Evolutionary conservation across 2,329 filamentous ascomycete genomes (phyloP).

Genomic region (Verticillium longisporum): DNA sequence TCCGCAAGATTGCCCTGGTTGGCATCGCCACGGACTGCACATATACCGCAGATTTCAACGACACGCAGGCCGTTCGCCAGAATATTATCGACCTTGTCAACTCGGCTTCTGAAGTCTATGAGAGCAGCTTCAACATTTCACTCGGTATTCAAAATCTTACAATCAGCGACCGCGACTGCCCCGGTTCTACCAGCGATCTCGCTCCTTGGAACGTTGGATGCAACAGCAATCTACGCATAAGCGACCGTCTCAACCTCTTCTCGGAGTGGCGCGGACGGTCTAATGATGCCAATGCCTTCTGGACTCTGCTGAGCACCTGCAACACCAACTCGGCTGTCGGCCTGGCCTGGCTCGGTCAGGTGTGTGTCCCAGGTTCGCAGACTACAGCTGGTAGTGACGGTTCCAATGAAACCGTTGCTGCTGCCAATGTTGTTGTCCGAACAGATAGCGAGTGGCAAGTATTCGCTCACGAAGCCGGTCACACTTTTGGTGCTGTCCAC

Average conservation of each 20-base stretch:
- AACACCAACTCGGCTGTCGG: conserved; percentile 80
- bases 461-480: conserved; percentile 87
- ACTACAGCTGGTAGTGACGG: conserved; percentile 41
- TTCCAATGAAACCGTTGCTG: conserved; percentile 66
- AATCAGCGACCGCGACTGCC: conserved; percentile 69
- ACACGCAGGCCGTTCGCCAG: conserved; percentile 53
- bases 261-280: conserved; percentile 79
- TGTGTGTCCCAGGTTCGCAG: conserved; percentile 59
- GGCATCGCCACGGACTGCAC: conserved; percentile 91
- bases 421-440: conserved; percentile 82
- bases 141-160: conserved; percentile 83
- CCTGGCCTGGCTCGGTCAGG: conserved; percentile 85
- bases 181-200: conserved; percentile 56
- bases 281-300: conserved; percentile 80
- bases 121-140: conserved; percentile 89
- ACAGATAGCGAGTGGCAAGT: conserved; percentile 89
- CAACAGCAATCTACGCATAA: conserved; percentile 53
- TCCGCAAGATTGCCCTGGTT: conserved; percentile 85
- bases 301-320: conserved; percentile 82
- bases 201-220: conserved; percentile 84
- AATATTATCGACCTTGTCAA: conserved; percentile 85
- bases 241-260: conserved; percentile 76
- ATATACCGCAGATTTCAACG: conserved; percentile 69
- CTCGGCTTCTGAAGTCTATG: conserved; percentile 78
- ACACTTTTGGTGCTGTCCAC: conserved; percentile 94